A percentile compares a stretch with the other conserved stretches of the same genome.
phyloP scores from a whole-genome alignment of 805 yeast species.

The Saccharomycopsis javanensis region DNA sequence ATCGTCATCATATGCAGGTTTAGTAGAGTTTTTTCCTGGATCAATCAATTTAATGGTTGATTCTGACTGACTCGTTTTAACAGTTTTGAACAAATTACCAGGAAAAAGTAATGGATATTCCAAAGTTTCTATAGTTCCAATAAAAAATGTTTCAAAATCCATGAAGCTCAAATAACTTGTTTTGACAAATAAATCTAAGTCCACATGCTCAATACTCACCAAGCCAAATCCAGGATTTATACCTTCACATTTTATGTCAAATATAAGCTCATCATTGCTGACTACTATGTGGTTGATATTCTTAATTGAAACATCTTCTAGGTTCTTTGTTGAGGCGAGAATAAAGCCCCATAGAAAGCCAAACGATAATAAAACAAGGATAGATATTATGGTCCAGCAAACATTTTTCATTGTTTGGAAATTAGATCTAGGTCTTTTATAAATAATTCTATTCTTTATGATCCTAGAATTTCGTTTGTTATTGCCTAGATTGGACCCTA shows the following conservation, averaged over 20 bases:
- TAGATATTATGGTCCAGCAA: slow-evolving; percentile 28
- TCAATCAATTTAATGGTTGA: slow-evolving; percentile 63
- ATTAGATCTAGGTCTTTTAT: background rate
- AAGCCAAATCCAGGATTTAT: slow-evolving; percentile 81
- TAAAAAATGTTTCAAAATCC: slow-evolving; percentile 51
- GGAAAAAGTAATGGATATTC: slow-evolving; percentile 68
- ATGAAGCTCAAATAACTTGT: slow-evolving; percentile 26
- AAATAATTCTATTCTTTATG: background rate
- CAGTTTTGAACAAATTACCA: slow-evolving; percentile 61
- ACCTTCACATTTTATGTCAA: slow-evolving; percentile 68
- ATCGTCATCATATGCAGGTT: slow-evolving; percentile 21
- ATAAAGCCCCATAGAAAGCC: slow-evolving; percentile 81
- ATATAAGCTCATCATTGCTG: slow-evolving; percentile 75
- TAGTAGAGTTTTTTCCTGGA: slow-evolving; percentile 48
- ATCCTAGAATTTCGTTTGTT: slow-evolving; percentile 11
- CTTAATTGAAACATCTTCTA: slow-evolving; percentile 53
- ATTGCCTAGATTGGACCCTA: background rate
- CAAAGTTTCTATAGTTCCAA: slow-evolving; percentile 58
- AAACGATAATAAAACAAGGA: slow-evolving; percentile 44
- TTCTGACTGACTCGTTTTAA: slow-evolving; percentile 46
- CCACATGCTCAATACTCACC: slow-evolving; percentile 52
- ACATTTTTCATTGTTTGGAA: slow-evolving; percentile 22
- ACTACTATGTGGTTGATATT: slow-evolving; percentile 64
- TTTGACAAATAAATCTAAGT: slow-evolving; percentile 78
- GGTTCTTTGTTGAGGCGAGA: slow-evolving; percentile 77